A percentile compares a stretch with the other conserved stretches of the same genome.
These are phyloP conservation scores for Venturia asperata DNA, from an alignment of 2,329 filamentous ascomycete genomes.

Conservation along the genomic window DNA sequence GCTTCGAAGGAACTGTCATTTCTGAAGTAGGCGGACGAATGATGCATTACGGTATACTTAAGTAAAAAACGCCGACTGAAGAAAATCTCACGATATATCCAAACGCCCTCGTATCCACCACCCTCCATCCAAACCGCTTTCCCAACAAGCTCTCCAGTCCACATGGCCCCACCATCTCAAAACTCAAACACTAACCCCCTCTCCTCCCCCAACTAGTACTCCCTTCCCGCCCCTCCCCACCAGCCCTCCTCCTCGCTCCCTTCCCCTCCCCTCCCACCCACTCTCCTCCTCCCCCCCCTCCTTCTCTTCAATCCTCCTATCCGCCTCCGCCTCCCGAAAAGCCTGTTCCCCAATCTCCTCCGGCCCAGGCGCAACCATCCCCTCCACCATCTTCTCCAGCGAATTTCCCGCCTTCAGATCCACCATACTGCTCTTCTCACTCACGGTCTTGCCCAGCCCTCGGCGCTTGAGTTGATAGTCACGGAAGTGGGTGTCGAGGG, in stretches of 20 bases:
- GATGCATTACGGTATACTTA: too few relatives aligned
- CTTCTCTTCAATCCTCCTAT: not conserved
- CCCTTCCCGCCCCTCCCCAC: too few relatives aligned
- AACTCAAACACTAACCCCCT: too few relatives aligned
- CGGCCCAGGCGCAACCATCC: not conserved
- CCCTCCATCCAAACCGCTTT: too few relatives aligned
- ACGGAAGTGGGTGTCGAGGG: not conserved
- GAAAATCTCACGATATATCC: too few relatives aligned
- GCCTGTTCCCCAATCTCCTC: not conserved
- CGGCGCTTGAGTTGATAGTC: not conserved
- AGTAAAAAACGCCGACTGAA: too few relatives aligned
- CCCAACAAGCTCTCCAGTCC: too few relatives aligned
- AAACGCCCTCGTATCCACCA: too few relatives aligned
- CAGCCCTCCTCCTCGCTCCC: not conserved
- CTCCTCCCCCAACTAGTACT: too few relatives aligned
- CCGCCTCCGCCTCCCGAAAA: not conserved
- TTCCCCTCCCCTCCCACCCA: not conserved
- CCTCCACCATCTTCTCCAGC: not conserved
- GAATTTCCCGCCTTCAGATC: not conserved
- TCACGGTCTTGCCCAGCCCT: not conserved
- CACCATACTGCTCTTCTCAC: not conserved
- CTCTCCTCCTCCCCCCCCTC: not conserved
- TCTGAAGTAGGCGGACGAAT: too few relatives aligned
- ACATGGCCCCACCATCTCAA: too few relatives aligned
- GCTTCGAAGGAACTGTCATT: too few relatives aligned